A percentile compares a stretch with the other conserved stretches of the same genome.
phyloP scores from a whole-genome alignment of 176 grass and related monocot species.

The Aechmea fasciata region DNA sequence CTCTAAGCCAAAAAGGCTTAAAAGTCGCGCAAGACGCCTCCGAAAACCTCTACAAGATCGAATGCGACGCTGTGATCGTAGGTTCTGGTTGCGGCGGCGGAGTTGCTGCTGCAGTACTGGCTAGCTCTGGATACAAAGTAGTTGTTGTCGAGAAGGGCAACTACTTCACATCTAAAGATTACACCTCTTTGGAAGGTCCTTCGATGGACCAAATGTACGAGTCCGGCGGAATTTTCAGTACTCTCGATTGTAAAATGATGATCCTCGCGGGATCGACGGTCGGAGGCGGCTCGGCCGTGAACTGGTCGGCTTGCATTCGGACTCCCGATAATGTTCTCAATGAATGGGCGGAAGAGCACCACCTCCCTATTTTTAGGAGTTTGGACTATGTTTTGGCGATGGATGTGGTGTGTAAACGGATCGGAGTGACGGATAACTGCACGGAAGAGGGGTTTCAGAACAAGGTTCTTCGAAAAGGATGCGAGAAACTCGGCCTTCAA shows the following conservation, averaged over 20 bases:
- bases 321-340: constrained; percentile 43
- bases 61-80: constrained; percentile 59
- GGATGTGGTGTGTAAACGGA: constrained; percentile 56
- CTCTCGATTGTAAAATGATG: constrained; percentile 33
- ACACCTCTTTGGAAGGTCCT: constrained; percentile 66
- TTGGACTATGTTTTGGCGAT: constrained; percentile 53
- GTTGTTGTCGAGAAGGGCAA: constrained; percentile 75
- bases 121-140: constrained; percentile 60
- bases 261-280: constrained; percentile 66
- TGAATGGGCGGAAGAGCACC: constrained; percentile 48
- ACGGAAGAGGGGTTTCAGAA: constrained; percentile 70
- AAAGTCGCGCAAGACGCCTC: constrained; percentile 13
- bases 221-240: constrained; percentile 48
- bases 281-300: constrained; percentile 75
- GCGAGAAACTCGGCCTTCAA: constrained; percentile 52
- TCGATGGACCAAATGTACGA: constrained; percentile 64
- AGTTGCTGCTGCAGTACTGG: constrained; percentile 70
- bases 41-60: constrained; percentile 23
- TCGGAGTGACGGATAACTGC: constrained; percentile 49
- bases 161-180: constrained; percentile 77
- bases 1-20: constrained; percentile 39
- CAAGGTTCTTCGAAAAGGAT: constrained; percentile 70
- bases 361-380: constrained; percentile 44
- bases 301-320: constrained; percentile 80
- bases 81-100: constrained; percentile 84